Evolutionary conservation across 371 early-diverging fungal species (phyloP), one percentile per base, ranked within the genome.

Genomic region (Mucor indicus): DNA sequence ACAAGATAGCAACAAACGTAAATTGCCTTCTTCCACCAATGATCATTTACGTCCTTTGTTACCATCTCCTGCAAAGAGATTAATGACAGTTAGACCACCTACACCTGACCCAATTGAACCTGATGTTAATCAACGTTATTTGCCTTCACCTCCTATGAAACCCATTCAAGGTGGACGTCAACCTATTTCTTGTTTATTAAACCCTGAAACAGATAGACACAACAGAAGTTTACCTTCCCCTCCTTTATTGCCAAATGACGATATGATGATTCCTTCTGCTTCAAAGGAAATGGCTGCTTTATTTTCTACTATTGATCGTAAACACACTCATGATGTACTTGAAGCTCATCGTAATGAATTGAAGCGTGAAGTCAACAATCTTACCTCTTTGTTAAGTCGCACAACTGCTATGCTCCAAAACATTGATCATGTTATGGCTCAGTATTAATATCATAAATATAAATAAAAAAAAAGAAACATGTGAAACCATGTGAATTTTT

Each of bases 321-420:
- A 73, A 10, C 66, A 77, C 48, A 53, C 40, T 13, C 44, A 53
- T 12, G 19, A 45, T 33, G 72, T 73, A 23, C 61, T 81, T 15
- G 71, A 80, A 53, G 80, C 79, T 20, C 81, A 83, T 50, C 77
- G 83, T 15, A 69, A 79, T 44, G 81, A 85, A 49, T 53, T 85
- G 32, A 82, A 80, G 45, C 70, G 78, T 30, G 82, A 85, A 57
- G 76, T 85, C 15, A 62, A 72, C 2, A 74, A 80, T 50, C 52
- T 85, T 31, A 79, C 77, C 6, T 73, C 67, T 55, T 55, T 85
- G 15, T 52, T 85, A n/a, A 69, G 67, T 27, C 69, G 77, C 38
- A 81, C 85, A 1, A 75, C 83, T 5, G 79, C 80, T 15, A 78
- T 85, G 43, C 60, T 85, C 42, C 70, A 67, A 49, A 81, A 79